Conservation (phyloP, 495 filamentous ascomycete species). For the Daldinia caldariorum region DNA sequence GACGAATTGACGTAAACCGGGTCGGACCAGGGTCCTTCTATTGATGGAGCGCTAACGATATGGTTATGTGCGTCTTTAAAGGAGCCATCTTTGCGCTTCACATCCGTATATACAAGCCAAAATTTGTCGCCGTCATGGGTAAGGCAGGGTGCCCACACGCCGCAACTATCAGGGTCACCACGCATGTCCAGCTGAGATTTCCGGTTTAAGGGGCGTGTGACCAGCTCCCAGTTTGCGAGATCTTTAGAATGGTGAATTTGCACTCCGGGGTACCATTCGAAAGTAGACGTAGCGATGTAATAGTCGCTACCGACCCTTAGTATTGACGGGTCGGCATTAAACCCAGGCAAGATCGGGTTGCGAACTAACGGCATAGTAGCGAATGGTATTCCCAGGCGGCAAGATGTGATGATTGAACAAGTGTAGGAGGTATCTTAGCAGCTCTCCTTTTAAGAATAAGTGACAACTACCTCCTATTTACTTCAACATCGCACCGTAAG, state of each 20-base stretch:
- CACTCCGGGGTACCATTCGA: conserved; percentile 70
- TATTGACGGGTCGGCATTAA: conserved; percentile 71
- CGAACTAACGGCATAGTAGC: conserved; percentile 55
- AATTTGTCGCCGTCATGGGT: conserved; percentile 67
- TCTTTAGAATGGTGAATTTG: conserved; percentile 68
- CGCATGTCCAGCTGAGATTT: conserved; percentile 71
- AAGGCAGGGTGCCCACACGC: conserved; percentile 71
- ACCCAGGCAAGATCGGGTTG: conserved; percentile 71
- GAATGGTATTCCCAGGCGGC: neutral
- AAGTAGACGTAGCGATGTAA: conserved; percentile 71
- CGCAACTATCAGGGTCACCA: conserved; percentile 65
- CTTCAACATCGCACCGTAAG: neutral
- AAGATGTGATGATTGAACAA: neutral
- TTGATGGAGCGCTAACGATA: conserved; percentile 57
- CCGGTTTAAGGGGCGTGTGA: conserved; percentile 67
- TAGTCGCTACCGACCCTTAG: conserved; percentile 66
- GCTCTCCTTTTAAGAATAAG: neutral
- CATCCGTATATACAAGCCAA: conserved; percentile 66
- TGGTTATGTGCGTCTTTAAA: conserved; percentile 68
- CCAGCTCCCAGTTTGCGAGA: conserved; percentile 67
- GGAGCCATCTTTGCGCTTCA: conserved; percentile 65
- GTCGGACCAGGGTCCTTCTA: conserved; percentile 66
- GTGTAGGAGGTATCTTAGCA: neutral
- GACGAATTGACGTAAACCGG: conserved; percentile 63
- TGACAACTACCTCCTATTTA: neutral